Base-by-base conservation (phyloP, 768 basidiomycete species). In the Trichaptum fuscoviolaceum region DNA sequence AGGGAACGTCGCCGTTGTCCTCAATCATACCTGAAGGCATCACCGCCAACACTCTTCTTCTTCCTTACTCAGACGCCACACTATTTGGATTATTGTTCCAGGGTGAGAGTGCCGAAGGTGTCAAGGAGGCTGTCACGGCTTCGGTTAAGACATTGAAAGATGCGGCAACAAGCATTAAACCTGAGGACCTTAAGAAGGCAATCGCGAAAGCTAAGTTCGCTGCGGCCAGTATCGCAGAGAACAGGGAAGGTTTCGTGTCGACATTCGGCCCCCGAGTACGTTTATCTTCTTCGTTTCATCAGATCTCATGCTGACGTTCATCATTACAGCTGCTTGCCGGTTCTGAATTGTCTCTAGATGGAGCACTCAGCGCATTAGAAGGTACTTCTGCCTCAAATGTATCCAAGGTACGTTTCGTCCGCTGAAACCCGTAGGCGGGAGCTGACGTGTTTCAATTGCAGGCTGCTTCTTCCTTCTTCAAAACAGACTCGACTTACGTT, bases 31-130 rank as follows among this genome's bases (percentile, higher is more conserved):
- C 88, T n/a, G 73, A 75, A 66, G 84, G 85, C 58, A 81, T 90
- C 1, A 84, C 84, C 26, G 91, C 91, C 65, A 83, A 89, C 75
- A 77, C 89, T 12, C 87, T 97, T 64, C 85, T 92, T 73, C 81
- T 95, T 15, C 89, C 91, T 17, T 99, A 99, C 80, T 93, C 95
- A 18, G 96, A 99, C 74, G 96, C 95, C 3, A 82, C 90, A 7
- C 83, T 99, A 63, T 87, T 96, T 67, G 95, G 95, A 67, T 77
- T 97, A 66, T 77, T 93, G 64, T 80, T 98, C 36, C 87, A 92
- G 74, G 93, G 87, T 7, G 75, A 81, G 42, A 89, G 88, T 25
- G 74, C 83, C 1, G 81, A 82, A 58, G 85, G 81, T 64, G 88
- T 93, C 60, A 87, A 83, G 70, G 84, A 87, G 66, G 92, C 88